Evolutionary conservation across 2,329 filamentous ascomycete genomes (phyloP).

Genomic region (Lithohypha guttulata): DNA sequence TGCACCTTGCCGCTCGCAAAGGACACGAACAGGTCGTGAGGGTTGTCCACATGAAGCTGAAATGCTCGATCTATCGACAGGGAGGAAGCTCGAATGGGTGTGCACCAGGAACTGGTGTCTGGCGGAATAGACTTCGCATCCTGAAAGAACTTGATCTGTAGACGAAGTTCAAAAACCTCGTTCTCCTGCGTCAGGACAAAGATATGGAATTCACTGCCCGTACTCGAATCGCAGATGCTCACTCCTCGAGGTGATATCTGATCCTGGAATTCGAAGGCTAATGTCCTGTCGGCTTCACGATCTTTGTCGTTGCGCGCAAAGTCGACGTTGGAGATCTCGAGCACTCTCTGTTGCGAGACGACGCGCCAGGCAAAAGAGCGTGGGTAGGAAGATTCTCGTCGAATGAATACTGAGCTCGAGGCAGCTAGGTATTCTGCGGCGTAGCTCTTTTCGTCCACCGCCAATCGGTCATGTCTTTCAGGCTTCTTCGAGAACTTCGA

Average conservation of each 20-base stretch:
- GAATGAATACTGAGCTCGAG: conserved; percentile 74
- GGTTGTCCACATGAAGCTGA: conserved; percentile 62
- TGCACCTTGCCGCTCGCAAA: conserved; percentile 42
- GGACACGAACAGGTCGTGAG: conserved; percentile 66
- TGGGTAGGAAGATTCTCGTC: conserved; percentile 63
- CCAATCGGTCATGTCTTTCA: conserved; percentile 6
- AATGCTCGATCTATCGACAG: conserved; percentile 62
- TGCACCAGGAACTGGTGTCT: conserved; percentile 64
- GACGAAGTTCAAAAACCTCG: conserved; percentile 70
- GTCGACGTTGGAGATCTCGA: conserved; percentile 78
- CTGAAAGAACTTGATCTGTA: conserved; percentile 72
- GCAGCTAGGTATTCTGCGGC: conserved; percentile 62
- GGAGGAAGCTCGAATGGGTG: conserved; percentile 55
- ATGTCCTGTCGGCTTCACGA: conserved; percentile 59
- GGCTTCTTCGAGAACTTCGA: conserved; percentile 12
- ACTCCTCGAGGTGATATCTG: conserved; percentile 67
- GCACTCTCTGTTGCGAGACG: conserved; percentile 63
- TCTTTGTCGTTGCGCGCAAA: conserved; percentile 58
- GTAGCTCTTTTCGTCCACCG: conserved; percentile 52
- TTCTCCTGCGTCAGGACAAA: conserved; percentile 72
- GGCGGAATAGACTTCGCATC: conserved; percentile 53
- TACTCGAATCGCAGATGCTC: conserved; percentile 67
- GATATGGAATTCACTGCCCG: conserved; percentile 65
- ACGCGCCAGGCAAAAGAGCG: conserved; percentile 87
- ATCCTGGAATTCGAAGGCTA: conserved; percentile 67